Base-by-base conservation (phyloP, 2,329 filamentous ascomycete genomes). In the Aspergillus floridensis region DNA sequence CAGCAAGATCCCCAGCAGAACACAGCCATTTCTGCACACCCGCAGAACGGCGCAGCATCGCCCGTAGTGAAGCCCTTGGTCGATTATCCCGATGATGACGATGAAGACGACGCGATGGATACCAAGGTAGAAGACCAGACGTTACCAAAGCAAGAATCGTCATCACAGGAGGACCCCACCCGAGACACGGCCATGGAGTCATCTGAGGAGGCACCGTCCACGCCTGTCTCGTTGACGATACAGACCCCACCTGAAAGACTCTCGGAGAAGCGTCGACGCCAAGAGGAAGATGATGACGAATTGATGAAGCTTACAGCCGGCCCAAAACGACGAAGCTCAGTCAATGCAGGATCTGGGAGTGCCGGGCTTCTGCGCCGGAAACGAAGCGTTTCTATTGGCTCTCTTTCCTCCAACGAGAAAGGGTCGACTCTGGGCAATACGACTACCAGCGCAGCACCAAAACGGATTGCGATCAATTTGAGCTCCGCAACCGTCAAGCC, bases 1-100 rank as follows among this genome's bases (percentile, higher is more conserved):
- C 65, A 68, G 49, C 73, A 74, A 57, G 70, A 72, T 47, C 81
- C 63, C 67, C 77, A 58, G 66, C 67, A 56, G 66, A 75, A 66
- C 72, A 77, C 63, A 65, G 68, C 64, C 68, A 68, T 70, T 11
- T 51, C 69, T 14, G 61, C 65, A 52, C 65, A 62, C 14, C 53
- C 70, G 52, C 66, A 81, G 6, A 93, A 92, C 65, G 90, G 87
- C 24, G 67, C 70, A 19, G 82, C 83, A 14, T 85, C 86, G 21
- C 81, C 87, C 0, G 76, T 84, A 8, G 76, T 84, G 53, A 92
- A 89, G 70, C 90, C 90, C 1, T 79, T 98, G 22, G 95, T 99
- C 35, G 91, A 96, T 73, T 99, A 99, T 72, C 86, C 88, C 0
- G 96, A 96, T 41, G 93, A 97, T 66, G 93, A 97, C 60, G 90